A percentile compares a stretch with the other conserved stretches of the same genome.
Evolutionary conservation across 2,329 filamentous ascomycete genomes (phyloP).

Genomic region (Claviceps maximensis): DNA sequence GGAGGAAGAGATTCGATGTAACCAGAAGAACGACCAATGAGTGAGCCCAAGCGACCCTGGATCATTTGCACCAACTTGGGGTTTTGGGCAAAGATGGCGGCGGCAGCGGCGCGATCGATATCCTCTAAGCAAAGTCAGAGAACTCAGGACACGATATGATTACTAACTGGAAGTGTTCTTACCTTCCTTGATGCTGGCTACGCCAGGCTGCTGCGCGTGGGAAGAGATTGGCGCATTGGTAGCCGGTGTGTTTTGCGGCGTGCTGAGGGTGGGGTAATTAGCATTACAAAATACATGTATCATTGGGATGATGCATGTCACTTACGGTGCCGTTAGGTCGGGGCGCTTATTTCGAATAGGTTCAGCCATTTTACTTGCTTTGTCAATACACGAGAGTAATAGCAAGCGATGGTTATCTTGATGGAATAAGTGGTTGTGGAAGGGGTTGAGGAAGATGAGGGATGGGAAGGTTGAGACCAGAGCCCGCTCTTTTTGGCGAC

Average conservation of each 20-base stretch:
- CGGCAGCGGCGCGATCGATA: constrained; percentile 72
- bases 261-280: constrained; percentile 47
- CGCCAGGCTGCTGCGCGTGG: constrained; percentile 86
- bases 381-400: neutral
- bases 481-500: constrained; percentile 21
- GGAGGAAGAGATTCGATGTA: constrained; percentile 93
- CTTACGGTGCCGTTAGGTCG: constrained; percentile 46
- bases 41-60: constrained; percentile 83
- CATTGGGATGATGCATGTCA: constrained; percentile 14
- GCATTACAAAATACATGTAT: constrained; percentile 14
- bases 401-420: constrained; percentile 14
- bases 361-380: constrained; percentile 41
- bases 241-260: constrained; percentile 94
- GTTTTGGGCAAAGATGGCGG: constrained; percentile 90
- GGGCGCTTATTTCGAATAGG: constrained; percentile 51
- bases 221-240: constrained; percentile 95
- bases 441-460: constrained; percentile 15
- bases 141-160: neutral
- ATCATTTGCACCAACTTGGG: constrained; percentile 94
- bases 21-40: constrained; percentile 89
- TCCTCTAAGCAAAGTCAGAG: constrained; percentile 50
- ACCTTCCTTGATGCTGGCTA: constrained; percentile 97
- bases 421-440: constrained; percentile 16
- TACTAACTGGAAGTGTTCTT: constrained; percentile 22
- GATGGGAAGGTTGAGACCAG: constrained; percentile 18